These are phyloP conservation scores for Metschnikowia aberdeeniae DNA, from an alignment of 805 yeast species.

Conservation along the genomic window DNA sequence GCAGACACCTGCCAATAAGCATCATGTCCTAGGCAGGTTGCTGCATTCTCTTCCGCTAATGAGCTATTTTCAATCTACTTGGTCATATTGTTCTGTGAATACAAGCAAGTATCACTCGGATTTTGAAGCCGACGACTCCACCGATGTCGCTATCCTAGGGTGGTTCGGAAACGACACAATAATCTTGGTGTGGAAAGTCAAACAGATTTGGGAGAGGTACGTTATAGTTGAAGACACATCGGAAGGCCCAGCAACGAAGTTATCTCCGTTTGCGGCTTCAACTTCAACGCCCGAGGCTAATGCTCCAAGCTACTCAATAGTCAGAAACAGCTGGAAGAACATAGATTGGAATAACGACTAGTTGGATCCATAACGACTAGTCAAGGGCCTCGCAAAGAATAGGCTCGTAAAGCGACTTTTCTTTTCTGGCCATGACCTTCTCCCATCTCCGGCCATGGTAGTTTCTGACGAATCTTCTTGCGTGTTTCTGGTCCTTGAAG, in stretches of 20 bases:
- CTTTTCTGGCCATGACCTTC: constrained; percentile 21
- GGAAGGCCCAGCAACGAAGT: background rate
- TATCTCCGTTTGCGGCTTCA: background rate
- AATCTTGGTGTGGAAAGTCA: constrained; percentile 68
- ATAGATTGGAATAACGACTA: constrained; percentile 37
- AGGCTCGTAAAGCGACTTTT: constrained; percentile 32
- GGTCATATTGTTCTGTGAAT: constrained; percentile 82
- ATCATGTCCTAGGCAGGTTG: constrained; percentile 60
- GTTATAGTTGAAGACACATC: constrained; percentile 47
- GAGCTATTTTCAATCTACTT: constrained; percentile 73
- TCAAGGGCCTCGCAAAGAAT: constrained; percentile 34
- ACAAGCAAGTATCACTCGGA: constrained; percentile 37
- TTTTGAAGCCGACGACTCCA: constrained; percentile 17
- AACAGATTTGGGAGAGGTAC: constrained; percentile 85
- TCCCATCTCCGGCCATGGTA: constrained; percentile 50
- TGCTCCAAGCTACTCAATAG: constrained; percentile 37
- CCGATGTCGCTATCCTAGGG: constrained; percentile 45
- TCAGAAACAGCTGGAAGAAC: constrained; percentile 66
- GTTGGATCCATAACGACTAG: constrained; percentile 7
- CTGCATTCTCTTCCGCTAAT: constrained; percentile 59
- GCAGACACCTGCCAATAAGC: constrained; percentile 41
- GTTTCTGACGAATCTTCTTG: constrained; percentile 48
- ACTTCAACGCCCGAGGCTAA: background rate
- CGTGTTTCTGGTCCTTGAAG: constrained; percentile 44
- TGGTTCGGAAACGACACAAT: constrained; percentile 77